Conservation (phyloP, 768 basidiomycete species). For the Royoungia palumana region DNA sequence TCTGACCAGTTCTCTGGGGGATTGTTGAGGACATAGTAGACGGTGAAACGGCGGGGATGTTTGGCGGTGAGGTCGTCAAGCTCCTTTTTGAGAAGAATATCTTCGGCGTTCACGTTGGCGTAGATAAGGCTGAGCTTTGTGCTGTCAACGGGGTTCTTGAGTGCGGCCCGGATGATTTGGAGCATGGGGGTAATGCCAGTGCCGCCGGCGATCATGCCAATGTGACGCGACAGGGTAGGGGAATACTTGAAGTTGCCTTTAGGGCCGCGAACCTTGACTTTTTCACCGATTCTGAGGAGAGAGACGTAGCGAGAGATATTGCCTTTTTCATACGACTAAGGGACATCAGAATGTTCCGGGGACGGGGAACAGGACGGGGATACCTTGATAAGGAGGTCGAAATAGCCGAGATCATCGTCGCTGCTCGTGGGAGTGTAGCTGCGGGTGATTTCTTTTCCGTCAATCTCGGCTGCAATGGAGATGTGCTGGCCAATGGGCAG, state of each 20-base stretch:
- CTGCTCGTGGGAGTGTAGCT: constrained; percentile 96
- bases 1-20: constrained; percentile 83
- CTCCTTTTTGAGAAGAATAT: constrained; percentile 88
- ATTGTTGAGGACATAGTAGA: constrained; percentile 94
- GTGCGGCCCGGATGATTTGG: constrained; percentile 91
- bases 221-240: constrained; percentile 64
- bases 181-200: constrained; percentile 99
- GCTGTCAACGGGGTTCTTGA: constrained; percentile 83
- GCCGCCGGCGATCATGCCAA: constrained; percentile 98
- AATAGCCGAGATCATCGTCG: constrained; percentile 89
- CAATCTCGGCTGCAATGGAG: constrained; percentile 83
- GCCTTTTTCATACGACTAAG: constrained; percentile 91
- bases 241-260: constrained; percentile 92
- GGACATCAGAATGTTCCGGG: not conserved
- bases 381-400: constrained; percentile 97
- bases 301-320: constrained; percentile 91
- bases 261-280: constrained; percentile 88
- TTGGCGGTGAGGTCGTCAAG: constrained; percentile 71
- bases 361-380: not conserved
- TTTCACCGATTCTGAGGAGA: constrained; percentile 82
- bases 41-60: constrained; percentile 67
- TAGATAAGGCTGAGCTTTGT: constrained; percentile 89
- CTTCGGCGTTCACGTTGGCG: constrained; percentile 90
- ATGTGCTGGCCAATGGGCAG: constrained; percentile 98
- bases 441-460: constrained; percentile 85